Base-by-base conservation (phyloP, 1,284 basidiomycete genomes). In the Tranzscheliella williamsii region DNA sequence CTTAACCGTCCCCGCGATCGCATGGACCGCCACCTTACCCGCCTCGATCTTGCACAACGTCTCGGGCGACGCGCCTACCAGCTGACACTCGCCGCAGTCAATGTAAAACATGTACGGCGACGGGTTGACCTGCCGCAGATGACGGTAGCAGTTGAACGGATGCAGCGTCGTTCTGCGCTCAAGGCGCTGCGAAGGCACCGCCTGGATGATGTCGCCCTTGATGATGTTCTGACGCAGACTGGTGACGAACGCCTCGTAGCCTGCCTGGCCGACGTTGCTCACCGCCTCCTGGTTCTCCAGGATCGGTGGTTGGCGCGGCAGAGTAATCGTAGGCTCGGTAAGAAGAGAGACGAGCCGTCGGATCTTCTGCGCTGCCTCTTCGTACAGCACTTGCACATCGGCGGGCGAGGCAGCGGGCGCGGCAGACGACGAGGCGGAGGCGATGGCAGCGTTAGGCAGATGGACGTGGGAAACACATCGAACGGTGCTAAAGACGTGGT, bases 101-200 rank as follows among this genome's bases (percentile, higher is more conserved):
- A 99, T 79, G 78, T 94, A 99, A 80, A 95, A 99, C 94, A 96
- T 98, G 80, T 99, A 98, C 5, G 95, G 95, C 45, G 90, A 93
- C 1, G 95, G 95, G 76, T 99, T 99, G 56, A 97, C 84, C 70
- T 93, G 87, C 38, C 95, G 86, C 35, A 99, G 82, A 51, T 91
- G 89, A 20, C 95, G 84, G 78, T 93, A 96, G 12, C 88, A 91
- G 81, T 98, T 99, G 83, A 99, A 99, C 0, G 95, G 93, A 78
- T 98, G 92, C 23, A 99, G 81, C 17, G 84, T 79, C 0, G 95
- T 98, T 42, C 87, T 87, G 30, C 91, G 84, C 15, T 87, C 82
- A 29, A 98, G 82, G 15, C 94, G 84, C 78, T 98, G 95, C 15
- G 90, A 92, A 2, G 95, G 95, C 7, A 99, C 95, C 3, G 95